Evolutionary conservation across 352 stramenopile species (phyloP).

Genomic region (Pythium myriotylum): DNA sequence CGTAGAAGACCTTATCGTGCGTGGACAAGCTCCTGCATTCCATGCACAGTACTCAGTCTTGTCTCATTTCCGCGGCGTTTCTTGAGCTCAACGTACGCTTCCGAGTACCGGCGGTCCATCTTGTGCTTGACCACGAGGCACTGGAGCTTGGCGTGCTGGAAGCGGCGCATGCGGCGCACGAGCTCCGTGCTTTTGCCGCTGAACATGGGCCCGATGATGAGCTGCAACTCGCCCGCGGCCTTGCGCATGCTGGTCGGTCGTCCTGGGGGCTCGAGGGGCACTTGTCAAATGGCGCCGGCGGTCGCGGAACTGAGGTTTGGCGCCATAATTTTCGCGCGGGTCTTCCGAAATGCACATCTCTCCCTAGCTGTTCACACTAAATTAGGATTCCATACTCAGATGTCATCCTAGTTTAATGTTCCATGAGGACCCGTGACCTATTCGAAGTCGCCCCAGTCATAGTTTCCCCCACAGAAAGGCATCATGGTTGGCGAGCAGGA

Average conservation of each 20-base stretch:
- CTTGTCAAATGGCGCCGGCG: background rate
- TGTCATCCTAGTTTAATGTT: slow-evolving; percentile 5
- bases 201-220: slow-evolving; percentile 89
- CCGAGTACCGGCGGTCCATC: slow-evolving; percentile 79
- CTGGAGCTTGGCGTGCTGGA: slow-evolving; percentile 76
- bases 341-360: background rate
- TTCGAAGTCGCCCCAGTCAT: too few species aligned
- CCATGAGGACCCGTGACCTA: too few species aligned
- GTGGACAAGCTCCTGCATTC: slow-evolving; percentile 63
- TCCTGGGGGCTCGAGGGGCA: background rate
- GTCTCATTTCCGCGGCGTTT: background rate
- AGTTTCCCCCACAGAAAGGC: background rate
- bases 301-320: background rate
- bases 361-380: background rate
- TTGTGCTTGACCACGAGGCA: slow-evolving; percentile 85
- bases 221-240: slow-evolving; percentile 64
- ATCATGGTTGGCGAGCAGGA: slow-evolving; percentile 63
- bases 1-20: slow-evolving; percentile 75
- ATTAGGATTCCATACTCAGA: background rate
- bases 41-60: background rate
- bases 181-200: slow-evolving; percentile 89
- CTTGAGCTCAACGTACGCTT: slow-evolving; percentile 38
- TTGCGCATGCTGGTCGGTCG: slow-evolving; percentile 22
- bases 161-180: slow-evolving; percentile 79
- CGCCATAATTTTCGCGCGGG: background rate